Evolutionary conservation across 163 green algal genomes (phyloP).

Genomic region (Scenedesmus sp.): DNA sequence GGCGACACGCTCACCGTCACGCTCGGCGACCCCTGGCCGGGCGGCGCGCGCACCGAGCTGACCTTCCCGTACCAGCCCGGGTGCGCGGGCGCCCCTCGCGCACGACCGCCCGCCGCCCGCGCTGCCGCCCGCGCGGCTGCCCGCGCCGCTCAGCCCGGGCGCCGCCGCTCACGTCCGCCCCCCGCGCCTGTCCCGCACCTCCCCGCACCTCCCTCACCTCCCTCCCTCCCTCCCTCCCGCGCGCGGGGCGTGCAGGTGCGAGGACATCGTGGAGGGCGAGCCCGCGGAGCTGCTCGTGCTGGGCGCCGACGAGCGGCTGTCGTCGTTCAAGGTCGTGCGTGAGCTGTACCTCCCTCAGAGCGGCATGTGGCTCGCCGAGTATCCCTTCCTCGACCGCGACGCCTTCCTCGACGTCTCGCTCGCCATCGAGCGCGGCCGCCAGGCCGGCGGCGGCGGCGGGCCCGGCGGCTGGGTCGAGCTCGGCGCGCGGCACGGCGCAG

Average conservation of each 20-base stretch:
- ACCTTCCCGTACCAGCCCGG: slow-evolving; percentile 69
- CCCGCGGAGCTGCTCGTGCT: slow-evolving; percentile 80
- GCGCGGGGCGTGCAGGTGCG: slow-evolving; percentile 28
- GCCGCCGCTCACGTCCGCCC: background rate
- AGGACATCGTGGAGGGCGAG: slow-evolving; percentile 61
- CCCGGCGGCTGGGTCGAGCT: background rate
- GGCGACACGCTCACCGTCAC: slow-evolving; percentile 48
- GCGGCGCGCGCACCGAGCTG: slow-evolving; percentile 69
- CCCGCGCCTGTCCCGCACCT: too few relatives aligned
- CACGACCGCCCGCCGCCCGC: too few relatives aligned
- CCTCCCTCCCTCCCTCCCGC: background rate
- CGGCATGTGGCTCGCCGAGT: slow-evolving; percentile 84
- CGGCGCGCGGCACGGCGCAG: background rate
- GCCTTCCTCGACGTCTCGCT: slow-evolving; percentile 68
- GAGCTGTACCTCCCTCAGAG: slow-evolving; percentile 83
- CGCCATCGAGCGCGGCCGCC: slow-evolving; percentile 46
- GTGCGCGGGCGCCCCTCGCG: slow-evolving; percentile 45
- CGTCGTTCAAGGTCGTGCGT: slow-evolving; percentile 82
- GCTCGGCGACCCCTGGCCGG: slow-evolving; percentile 73
- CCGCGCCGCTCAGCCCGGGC: background rate
- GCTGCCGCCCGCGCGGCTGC: too few relatives aligned
- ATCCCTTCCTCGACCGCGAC: slow-evolving; percentile 78
- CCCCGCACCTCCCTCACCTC: too few relatives aligned
- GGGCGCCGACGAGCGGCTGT: slow-evolving; percentile 63
- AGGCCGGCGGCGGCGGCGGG: slow-evolving; percentile 10